Percentiles rank a stretch among this genome's conserved stretches.
Evolutionary conservation across 192 early-diverging fungal species (phyloP).

Genomic region (Globomyces pollinis-pini): DNA sequence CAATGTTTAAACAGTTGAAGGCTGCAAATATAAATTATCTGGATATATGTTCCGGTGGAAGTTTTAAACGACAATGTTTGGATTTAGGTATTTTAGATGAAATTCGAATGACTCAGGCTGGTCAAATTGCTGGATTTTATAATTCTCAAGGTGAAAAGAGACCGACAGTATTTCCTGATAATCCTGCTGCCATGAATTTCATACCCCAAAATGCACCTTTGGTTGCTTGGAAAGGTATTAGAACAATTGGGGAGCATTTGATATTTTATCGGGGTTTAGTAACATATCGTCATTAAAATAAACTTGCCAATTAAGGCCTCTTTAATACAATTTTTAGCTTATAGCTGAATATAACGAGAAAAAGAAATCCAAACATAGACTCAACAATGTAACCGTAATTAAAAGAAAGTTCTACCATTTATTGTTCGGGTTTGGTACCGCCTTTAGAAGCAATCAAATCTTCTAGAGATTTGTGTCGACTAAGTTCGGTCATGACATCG

Average conservation of each 20-base stretch:
- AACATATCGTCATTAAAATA: slow-evolving; percentile 13
- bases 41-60: slow-evolving; percentile 28
- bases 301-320: too few species aligned
- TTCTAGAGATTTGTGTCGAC: slow-evolving; percentile 52
- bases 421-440: too few species aligned
- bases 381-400: too few species aligned
- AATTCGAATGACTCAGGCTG: slow-evolving; percentile 22
- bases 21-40: slow-evolving; percentile 12
- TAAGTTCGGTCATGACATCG: slow-evolving; percentile 48
- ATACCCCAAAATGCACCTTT: slow-evolving; percentile 1
- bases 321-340: too few species aligned
- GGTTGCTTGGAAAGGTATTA: slow-evolving; percentile 13
- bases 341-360: too few species aligned
- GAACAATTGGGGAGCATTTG: slow-evolving; percentile 14
- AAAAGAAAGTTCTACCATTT: too few species aligned
- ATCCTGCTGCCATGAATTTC: background rate
- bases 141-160: background rate
- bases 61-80: slow-evolving; percentile 16
- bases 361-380: too few species aligned
- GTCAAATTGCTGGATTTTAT: slow-evolving; percentile 18
- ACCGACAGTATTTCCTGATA: slow-evolving; percentile 1
- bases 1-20: background rate
- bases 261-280: slow-evolving; percentile 14
- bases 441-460: slow-evolving; percentile 25
- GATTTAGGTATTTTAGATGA: slow-evolving; percentile 22